phyloP scores from a whole-genome alignment of 2,329 filamentous ascomycete genomes.

The Aspergillus caelatus region DNA sequence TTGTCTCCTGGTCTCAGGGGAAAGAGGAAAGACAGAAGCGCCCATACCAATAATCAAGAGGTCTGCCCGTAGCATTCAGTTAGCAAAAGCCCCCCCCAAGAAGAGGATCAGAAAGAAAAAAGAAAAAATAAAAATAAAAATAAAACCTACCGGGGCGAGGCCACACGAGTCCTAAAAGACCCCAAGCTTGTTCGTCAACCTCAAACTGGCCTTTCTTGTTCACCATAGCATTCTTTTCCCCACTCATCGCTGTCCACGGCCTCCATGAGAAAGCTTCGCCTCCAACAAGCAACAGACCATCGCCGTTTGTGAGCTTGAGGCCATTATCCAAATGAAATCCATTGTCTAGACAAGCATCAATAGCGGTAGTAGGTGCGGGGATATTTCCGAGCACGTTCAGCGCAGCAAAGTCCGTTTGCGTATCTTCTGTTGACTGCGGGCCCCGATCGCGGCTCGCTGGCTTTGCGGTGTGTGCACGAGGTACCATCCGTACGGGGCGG shows the following conservation, averaged over 20 bases:
- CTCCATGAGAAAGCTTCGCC: constrained; percentile 89
- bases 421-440: constrained; percentile 62
- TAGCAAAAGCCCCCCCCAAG: background rate
- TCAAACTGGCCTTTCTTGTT: constrained; percentile 85
- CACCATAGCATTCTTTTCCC: constrained; percentile 54
- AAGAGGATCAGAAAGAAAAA: constrained; percentile 9
- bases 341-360: constrained; percentile 79
- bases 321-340: constrained; percentile 89
- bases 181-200: constrained; percentile 70
- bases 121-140: no score
- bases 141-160: constrained; percentile 76
- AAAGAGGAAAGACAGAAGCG: constrained; percentile 72
- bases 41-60: constrained; percentile 82
- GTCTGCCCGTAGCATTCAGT: constrained; percentile 18
- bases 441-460: constrained; percentile 59
- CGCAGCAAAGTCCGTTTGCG: constrained; percentile 70
- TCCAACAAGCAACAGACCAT: constrained; percentile 76
- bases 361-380: constrained; percentile 75
- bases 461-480: constrained; percentile 38
- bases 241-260: constrained; percentile 66
- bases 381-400: constrained; percentile 79
- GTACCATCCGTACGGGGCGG: constrained; percentile 36
- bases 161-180: constrained; percentile 76
- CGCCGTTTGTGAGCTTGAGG: constrained; percentile 66
- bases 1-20: constrained; percentile 70